Evolutionary conservation across 78 protist genomes (phyloP).

Genomic region (Emiliania huxleyi): DNA sequence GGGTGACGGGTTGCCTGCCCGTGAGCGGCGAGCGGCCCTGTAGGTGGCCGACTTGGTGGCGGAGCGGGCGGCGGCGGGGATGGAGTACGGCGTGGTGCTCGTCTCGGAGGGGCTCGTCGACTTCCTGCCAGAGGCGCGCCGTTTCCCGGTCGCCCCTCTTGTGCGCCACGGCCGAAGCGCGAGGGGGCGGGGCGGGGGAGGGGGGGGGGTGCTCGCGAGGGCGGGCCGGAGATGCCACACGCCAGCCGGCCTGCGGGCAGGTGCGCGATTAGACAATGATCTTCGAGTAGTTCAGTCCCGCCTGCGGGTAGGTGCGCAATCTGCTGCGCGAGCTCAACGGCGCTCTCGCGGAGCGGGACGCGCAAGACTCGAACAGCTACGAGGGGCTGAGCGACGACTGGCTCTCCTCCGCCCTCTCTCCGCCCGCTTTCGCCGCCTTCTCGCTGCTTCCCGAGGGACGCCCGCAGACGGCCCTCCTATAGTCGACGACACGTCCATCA

Average conservation of each 20-base stretch:
- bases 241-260: no score
- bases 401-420: not conserved
- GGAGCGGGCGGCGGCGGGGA: slow-evolving; percentile 35
- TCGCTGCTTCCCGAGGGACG: slow-evolving; percentile 34
- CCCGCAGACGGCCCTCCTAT: no score
- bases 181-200: no score
- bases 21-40: no score
- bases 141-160: no score
- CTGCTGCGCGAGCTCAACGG: not conserved
- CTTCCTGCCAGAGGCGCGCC: slow-evolving; percentile 35
- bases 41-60: slow-evolving; percentile 38
- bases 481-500: no score
- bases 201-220: no score
- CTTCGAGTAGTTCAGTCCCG: no score
- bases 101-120: slow-evolving; percentile 54
- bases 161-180: no score
- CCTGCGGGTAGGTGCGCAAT: not conserved
- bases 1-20: no score
- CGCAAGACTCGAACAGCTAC: not conserved
- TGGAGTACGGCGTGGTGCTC: slow-evolving; percentile 47
- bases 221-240: no score
- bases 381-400: not conserved
- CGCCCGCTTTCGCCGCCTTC: not conserved
- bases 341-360: not conserved
- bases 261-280: no score